These are phyloP conservation scores for Russula virescens DNA, from an alignment of 768 basidiomycete genomes.

Conservation along the genomic window DNA sequence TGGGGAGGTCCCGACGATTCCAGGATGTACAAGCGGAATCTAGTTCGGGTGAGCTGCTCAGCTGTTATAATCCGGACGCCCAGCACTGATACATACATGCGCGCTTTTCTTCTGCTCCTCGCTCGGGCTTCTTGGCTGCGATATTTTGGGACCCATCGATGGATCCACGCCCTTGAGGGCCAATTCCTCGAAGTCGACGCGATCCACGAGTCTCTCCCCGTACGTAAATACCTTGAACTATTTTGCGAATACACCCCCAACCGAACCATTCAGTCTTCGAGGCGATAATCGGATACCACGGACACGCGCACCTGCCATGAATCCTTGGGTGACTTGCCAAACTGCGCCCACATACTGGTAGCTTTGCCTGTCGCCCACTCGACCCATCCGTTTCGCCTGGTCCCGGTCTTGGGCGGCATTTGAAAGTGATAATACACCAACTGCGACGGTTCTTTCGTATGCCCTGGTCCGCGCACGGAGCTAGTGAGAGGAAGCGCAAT, in stretches of 20 bases:
- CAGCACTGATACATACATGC: not conserved
- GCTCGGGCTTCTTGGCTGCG: constrained; percentile 11
- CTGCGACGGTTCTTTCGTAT: constrained; percentile 18
- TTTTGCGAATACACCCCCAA: not conserved
- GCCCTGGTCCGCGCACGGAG: constrained; percentile 20
- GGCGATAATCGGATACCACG: constrained; percentile 24
- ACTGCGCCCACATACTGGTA: constrained; percentile 52
- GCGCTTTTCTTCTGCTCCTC: constrained; percentile 21
- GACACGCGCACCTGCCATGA: constrained; percentile 66
- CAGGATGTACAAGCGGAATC: constrained; percentile 58
- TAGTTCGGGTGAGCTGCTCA: constrained; percentile 28
- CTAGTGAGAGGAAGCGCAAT: constrained; percentile 41
- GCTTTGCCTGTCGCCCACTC: constrained; percentile 51
- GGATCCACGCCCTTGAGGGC: constrained; percentile 70
- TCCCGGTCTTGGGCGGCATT: constrained; percentile 27
- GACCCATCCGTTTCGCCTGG: constrained; percentile 36
- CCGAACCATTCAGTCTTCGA: not conserved
- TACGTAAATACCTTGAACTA: constrained; percentile 56
- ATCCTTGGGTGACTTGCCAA: constrained; percentile 58
- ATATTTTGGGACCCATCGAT: constrained; percentile 48
- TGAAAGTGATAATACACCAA: constrained; percentile 42
- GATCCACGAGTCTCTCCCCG: constrained; percentile 65
- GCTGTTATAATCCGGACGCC: not conserved
- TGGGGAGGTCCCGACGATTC: constrained; percentile 32
- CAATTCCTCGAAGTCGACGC: constrained; percentile 76